Percentiles rank a stretch among this genome's conserved stretches.
phyloP scores from a whole-genome alignment of 1,139 yeast genomes.

The Saccharomycopsis hybrid region DNA sequence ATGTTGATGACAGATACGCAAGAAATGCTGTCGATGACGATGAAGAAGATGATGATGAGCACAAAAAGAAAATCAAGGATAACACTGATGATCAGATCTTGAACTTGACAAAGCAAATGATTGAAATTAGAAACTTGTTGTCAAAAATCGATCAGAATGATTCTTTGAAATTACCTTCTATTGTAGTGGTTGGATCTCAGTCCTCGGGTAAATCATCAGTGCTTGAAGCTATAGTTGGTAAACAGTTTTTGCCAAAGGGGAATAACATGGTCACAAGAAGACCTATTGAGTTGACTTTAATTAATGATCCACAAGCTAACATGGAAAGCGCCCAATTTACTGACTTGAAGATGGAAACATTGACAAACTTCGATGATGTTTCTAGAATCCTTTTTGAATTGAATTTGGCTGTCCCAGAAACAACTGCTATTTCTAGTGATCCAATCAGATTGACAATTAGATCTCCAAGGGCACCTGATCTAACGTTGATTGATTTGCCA shows the following conservation, averaged over 20 bases:
- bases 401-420: constrained; percentile 84
- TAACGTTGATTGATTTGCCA: constrained; percentile 90
- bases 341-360: constrained; percentile 69
- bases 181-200: constrained; percentile 96
- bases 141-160: constrained; percentile 74
- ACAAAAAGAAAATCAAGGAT: constrained; percentile 35
- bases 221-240: constrained; percentile 88
- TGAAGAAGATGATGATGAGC: constrained; percentile 27
- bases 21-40: constrained; percentile 29
- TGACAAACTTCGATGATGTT: constrained; percentile 84
- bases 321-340: constrained; percentile 94
- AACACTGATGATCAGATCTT: constrained; percentile 71
- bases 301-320: constrained; percentile 77
- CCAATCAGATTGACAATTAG: constrained; percentile 87
- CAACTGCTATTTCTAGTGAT: constrained; percentile 81
- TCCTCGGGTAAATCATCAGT: constrained; percentile 96
- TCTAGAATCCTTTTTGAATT: constrained; percentile 79
- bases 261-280: constrained; percentile 93
- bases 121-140: constrained; percentile 80
- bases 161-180: constrained; percentile 79
- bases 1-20: constrained; percentile 26
- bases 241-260: constrained; percentile 90
- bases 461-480: constrained; percentile 90
- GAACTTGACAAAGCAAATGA: constrained; percentile 89
- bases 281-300: constrained; percentile 87